These are phyloP conservation scores for Microstegium vimineum DNA, from an alignment of 176 grass and related monocot genomes.

Conservation along the genomic window DNA sequence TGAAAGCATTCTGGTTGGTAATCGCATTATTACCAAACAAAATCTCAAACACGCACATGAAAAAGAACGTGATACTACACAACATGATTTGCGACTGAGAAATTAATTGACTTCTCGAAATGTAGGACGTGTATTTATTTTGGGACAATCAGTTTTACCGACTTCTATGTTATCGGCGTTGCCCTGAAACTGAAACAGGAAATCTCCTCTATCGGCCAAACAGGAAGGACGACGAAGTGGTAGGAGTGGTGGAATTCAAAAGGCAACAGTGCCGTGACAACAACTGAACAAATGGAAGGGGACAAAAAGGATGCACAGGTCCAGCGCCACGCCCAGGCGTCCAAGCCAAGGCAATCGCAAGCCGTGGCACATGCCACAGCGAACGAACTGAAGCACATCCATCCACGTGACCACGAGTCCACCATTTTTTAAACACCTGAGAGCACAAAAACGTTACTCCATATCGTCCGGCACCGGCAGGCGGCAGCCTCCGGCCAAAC, in stretches of 20 bases:
- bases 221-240: neutral
- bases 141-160: too few species aligned
- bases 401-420: too few species aligned
- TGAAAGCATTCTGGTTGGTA: too few species aligned
- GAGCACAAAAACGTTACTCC: neutral
- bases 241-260: neutral
- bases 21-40: too few species aligned
- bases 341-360: neutral
- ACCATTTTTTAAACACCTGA: conserved; percentile 20
- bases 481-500: neutral
- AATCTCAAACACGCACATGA: too few species aligned
- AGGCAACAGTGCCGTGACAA: neutral
- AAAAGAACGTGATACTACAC: too few species aligned
- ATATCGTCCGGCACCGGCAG: too few species aligned
- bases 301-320: conserved; percentile 47
- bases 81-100: too few species aligned
- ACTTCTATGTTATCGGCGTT: too few species aligned
- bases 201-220: neutral
- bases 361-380: neutral
- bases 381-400: neutral
- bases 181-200: too few species aligned
- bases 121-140: too few species aligned
- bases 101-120: too few species aligned
- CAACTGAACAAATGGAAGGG: conserved; percentile 45
- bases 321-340: neutral